Evolutionary conservation across 345 rosid genomes (phyloP).

Genomic region (Melaleuca alternifolia): DNA sequence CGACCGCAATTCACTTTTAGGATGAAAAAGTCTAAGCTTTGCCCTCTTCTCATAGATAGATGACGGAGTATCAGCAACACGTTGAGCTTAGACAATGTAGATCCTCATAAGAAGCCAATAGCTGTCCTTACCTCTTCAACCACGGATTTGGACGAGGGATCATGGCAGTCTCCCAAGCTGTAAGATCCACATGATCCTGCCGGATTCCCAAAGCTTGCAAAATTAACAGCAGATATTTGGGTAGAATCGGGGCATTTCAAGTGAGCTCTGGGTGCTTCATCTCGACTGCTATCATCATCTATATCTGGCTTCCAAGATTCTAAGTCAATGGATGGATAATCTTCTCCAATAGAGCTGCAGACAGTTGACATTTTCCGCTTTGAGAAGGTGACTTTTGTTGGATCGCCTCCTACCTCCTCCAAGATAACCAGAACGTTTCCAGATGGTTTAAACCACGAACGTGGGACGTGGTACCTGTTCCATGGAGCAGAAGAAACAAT

Average conservation of each 20-base stretch:
- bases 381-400: slow-evolving; percentile 50
- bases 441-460: slow-evolving; percentile 91
- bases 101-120: not conserved
- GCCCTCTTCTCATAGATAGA: not conserved
- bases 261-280: slow-evolving; percentile 10
- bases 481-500: not conserved
- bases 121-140: slow-evolving; percentile 32
- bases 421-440: slow-evolving; percentile 76
- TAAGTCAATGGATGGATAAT: slow-evolving; percentile 19
- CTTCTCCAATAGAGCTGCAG: slow-evolving; percentile 28
- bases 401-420: slow-evolving; percentile 90
- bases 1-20: not conserved
- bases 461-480: slow-evolving; percentile 86
- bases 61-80: not conserved
- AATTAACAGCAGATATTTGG: slow-evolving; percentile 25
- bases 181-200: slow-evolving; percentile 45
- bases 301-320: slow-evolving; percentile 1
- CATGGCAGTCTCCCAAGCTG: slow-evolving; percentile 43
- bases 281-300: not conserved
- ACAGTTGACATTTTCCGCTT: slow-evolving; percentile 39
- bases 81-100: not conserved
- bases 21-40: too few species aligned
- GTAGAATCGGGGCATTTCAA: slow-evolving; percentile 32
- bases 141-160: slow-evolving; percentile 24
- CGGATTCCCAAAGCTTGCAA: slow-evolving; percentile 62